Evolutionary conservation across 345 rosid species (phyloP), one percentile per base, ranked within the genome.

Genomic region (Euphorbia pulcherrima): DNA sequence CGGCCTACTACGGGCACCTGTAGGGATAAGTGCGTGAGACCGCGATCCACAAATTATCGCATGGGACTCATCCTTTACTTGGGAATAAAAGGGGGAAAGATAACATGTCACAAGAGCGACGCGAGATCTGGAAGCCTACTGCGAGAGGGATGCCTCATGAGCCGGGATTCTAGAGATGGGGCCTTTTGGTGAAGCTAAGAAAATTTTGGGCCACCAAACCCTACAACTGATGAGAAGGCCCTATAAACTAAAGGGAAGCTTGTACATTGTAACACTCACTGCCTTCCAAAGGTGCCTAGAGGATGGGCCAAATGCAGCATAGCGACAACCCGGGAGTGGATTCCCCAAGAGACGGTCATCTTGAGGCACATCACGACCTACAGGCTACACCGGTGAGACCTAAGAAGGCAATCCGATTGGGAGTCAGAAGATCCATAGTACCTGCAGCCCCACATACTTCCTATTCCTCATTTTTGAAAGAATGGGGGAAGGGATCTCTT

Each of bases 11-110:
- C 0, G 16, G 50, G 73, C 60, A 61, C 60, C 24, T 35, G 24
- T 62, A 61, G 41, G 60, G 74, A 63, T 71, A 40, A 44, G 55
- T 63, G 69, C 46, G 62, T 71, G 63, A 62, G 74, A 53, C 63
- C 33, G 62, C 44, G 26, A 62, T 70, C 54, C 66, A 60, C 33
- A 60, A 69, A 69, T 24, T 37, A 24, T 28, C 23, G 46, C 44
- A 7, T 54, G 58, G 27, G 58, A 54, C 29, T 54, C 58, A 54
- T 29, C 58, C 58, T 54, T 64, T 60, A 60, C 64, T 60, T 60
- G 41, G 64, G 44, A 60, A 60, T 27, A 37, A 60, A 60, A 24
- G 7, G 40, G 26, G 64, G 44, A 60, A 60, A 60, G 20, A 60
- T 60, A 60, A 24, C 64, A 60, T 60, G 64, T 60, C 64, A 60